phyloP scores from a whole-genome alignment of 805 yeast species.

The Candida golubevii region DNA sequence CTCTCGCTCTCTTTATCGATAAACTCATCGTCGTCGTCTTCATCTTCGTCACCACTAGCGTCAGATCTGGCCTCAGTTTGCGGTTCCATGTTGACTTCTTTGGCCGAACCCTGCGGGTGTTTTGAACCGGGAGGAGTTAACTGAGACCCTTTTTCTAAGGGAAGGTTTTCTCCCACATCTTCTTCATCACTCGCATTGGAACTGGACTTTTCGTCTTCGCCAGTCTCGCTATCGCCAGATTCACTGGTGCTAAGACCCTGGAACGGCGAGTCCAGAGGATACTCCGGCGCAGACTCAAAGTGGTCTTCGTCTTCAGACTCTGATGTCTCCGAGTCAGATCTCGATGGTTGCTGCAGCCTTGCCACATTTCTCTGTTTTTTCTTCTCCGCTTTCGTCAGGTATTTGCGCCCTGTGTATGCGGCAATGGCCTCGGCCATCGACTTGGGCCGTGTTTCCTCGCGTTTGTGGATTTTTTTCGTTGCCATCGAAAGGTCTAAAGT shows the following conservation, averaged over 20 bases:
- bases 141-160: background rate
- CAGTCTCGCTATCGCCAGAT: constrained; percentile 1
- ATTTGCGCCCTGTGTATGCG: constrained; percentile 52
- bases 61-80: background rate
- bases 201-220: background rate
- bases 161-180: constrained; percentile 20
- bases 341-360: background rate
- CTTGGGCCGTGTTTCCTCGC: constrained; percentile 20
- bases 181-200: constrained; percentile 19
- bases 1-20: constrained; percentile 9
- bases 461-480: constrained; percentile 1
- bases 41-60: background rate
- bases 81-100: background rate
- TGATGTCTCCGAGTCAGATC: constrained; percentile 15
- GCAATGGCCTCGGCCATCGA: constrained; percentile 60
- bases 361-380: constrained; percentile 8
- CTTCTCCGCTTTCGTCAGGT: constrained; percentile 41
- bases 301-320: constrained; percentile 17
- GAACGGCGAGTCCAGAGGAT: constrained; percentile 18
- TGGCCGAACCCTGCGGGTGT: background rate
- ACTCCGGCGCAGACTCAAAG: constrained; percentile 34
- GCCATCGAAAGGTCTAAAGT: background rate
- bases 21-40: constrained; percentile 1
- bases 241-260: constrained; percentile 6
- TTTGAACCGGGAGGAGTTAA: background rate